phyloP scores from a whole-genome alignment of 441 rosid species.

The Mallotus repandus region DNA sequence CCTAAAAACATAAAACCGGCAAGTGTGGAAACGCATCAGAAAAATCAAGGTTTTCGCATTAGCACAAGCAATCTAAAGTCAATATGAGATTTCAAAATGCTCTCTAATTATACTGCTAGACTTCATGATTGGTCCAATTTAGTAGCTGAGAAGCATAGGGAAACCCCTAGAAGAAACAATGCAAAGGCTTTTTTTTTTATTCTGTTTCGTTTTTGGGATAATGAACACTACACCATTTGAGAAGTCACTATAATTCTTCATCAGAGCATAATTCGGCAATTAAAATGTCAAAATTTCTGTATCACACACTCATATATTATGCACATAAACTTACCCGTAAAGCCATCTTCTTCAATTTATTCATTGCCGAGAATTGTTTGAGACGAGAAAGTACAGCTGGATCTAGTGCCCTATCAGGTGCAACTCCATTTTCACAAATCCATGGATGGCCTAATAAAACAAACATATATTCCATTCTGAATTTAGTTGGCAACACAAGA shows the following conservation, averaged over 20 bases:
- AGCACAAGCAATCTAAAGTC: neutral
- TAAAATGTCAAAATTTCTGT: neutral
- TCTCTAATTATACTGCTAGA: slow-evolving; percentile 5
- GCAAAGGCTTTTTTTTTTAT: neutral
- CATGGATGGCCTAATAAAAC: slow-evolving; percentile 82
- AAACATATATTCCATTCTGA: slow-evolving; percentile 10
- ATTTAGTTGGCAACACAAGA: neutral
- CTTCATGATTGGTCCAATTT: neutral
- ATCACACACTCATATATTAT: neutral
- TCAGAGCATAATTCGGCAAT: neutral
- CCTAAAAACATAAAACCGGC: slow-evolving; percentile 44
- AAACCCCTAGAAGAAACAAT: neutral
- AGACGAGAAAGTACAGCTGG: slow-evolving; percentile 97
- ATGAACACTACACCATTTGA: neutral
- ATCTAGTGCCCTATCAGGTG: slow-evolving; percentile 95
- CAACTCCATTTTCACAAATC: slow-evolving; percentile 99
- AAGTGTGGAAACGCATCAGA: neutral
- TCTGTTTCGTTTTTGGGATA: neutral
- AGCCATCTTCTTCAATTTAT: slow-evolving; percentile 97
- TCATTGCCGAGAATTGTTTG: slow-evolving; percentile 97
- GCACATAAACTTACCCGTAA: slow-evolving; percentile 51
- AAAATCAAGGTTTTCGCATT: neutral
- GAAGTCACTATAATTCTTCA: neutral
- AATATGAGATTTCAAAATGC: neutral
- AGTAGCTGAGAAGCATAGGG: neutral